Evolutionary conservation across 805 yeast genomes (phyloP).

Genomic region (Candida germanica): DNA sequence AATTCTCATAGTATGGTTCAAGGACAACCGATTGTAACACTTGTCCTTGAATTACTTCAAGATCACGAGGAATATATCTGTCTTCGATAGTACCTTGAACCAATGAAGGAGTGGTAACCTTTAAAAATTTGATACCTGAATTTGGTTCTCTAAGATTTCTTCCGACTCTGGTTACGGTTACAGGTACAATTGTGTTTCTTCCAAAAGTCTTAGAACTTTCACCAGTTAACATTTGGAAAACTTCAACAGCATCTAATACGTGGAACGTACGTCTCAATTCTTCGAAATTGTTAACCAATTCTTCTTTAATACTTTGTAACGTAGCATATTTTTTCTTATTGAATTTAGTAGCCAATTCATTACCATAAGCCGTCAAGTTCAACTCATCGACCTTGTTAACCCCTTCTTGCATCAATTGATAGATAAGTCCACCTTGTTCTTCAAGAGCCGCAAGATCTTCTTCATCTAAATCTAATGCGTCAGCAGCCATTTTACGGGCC

Average conservation of each 20-base stretch:
- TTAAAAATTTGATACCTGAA: slow-evolving; percentile 40
- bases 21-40: slow-evolving; percentile 82
- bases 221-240: slow-evolving; percentile 87
- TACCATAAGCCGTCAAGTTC: slow-evolving; percentile 87
- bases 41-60: slow-evolving; percentile 57
- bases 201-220: slow-evolving; percentile 70
- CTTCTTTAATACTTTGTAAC: slow-evolving; percentile 79
- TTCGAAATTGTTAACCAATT: slow-evolving; percentile 80
- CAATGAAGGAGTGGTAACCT: slow-evolving; percentile 40
- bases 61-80: slow-evolving; percentile 44
- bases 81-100: slow-evolving; percentile 45
- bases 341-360: slow-evolving; percentile 72
- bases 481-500: slow-evolving; percentile 97
- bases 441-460: slow-evolving; percentile 82
- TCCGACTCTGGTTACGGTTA: slow-evolving; percentile 64
- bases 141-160: slow-evolving; percentile 55
- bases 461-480: slow-evolving; percentile 93
- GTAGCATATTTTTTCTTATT: slow-evolving; percentile 76
- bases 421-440: slow-evolving; percentile 78
- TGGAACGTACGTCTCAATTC: slow-evolving; percentile 79
- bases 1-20: slow-evolving; percentile 67
- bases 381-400: slow-evolving; percentile 78
- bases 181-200: slow-evolving; percentile 72
- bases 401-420: slow-evolving; percentile 67
- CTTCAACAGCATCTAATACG: slow-evolving; percentile 60